Conservation (phyloP, 352 stramenopile species). For the Phytophthora megakarya region DNA sequence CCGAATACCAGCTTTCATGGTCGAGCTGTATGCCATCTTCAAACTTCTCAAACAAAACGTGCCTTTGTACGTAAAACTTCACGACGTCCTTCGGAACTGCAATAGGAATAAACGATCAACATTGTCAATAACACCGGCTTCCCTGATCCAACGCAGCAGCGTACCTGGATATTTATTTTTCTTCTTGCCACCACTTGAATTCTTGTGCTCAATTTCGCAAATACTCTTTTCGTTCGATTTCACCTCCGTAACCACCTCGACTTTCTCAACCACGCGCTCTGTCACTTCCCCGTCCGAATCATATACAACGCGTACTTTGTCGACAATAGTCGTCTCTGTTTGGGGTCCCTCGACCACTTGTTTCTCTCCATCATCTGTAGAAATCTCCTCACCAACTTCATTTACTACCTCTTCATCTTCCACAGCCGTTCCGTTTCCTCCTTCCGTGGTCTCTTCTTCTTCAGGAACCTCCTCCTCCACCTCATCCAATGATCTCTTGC, state of each 20-base stretch:
- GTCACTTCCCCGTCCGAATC: slow-evolving; percentile 67
- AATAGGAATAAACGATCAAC: slow-evolving; percentile 3
- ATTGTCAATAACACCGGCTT: not conserved
- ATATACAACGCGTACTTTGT: slow-evolving; percentile 70
- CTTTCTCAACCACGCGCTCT: slow-evolving; percentile 46
- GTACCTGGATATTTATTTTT: slow-evolving; percentile 44
- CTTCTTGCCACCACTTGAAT: slow-evolving; percentile 21
- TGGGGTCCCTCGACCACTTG: not conserved
- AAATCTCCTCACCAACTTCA: not conserved
- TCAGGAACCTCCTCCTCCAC: not conserved
- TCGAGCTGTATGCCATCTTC: slow-evolving; percentile 93
- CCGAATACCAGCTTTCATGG: slow-evolving; percentile 93
- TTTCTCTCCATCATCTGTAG: not conserved
- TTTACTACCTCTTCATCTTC: slow-evolving; percentile 1
- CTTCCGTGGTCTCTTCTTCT: not conserved
- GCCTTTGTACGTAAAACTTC: slow-evolving; percentile 93
- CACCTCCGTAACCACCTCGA: slow-evolving; percentile 33
- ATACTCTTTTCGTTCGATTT: slow-evolving; percentile 13
- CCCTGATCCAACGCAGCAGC: not conserved
- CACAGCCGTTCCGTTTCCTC: not conserved
- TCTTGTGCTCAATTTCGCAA: slow-evolving; percentile 23
- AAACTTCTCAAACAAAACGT: slow-evolving; percentile 89
- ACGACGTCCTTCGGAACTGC: slow-evolving; percentile 50
- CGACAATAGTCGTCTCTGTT: slow-evolving; percentile 33
- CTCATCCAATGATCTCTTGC: slow-evolving; percentile 23